Evolutionary conservation across 805 yeast genomes (phyloP), one percentile per base, ranked within the genome.

Genomic region (Yarrowia alimentaria): DNA sequence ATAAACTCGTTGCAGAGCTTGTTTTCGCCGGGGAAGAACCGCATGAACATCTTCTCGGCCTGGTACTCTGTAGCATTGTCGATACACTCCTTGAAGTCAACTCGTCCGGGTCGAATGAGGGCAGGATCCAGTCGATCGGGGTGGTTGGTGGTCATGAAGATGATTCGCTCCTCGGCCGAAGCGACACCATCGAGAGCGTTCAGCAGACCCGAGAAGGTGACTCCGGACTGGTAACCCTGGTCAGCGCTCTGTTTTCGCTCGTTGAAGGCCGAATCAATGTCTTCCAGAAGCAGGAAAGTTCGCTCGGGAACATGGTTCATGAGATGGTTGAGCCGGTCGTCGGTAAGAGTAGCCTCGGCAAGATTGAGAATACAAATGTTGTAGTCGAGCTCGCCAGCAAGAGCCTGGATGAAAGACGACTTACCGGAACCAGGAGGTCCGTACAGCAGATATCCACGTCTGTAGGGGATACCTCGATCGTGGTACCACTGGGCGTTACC

Each of bases 381-480:
- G 66, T 93, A 93, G 67, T 93, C 97, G 60, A 93, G 72, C 56
- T 89, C 95, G 29, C 98, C 99, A 0, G 99, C 99, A 48, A 93
- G 70, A 0, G 99, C 97, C 65, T 91, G 98, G 51, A 93, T 91
- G 57, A 88, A 88, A 61, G 95, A 85, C 2, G 98, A 89, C 64
- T 93, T 93, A 53, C 99, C 99, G 57, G 91, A 81, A 1, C 99
- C 99, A 1, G 99, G 99, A 0, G 99, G 99, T 0, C 99, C 99
- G 66, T 86, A 91, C 21, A 93, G 70, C 45, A 93, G 71, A 61
- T 93, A 93, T 0, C 99, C 99, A 60, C 99, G 75, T 65, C 99
- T 76, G 64, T 93, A 93, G 0, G 99, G 99, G 48, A 93, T 93
- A n/a, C 99, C 99, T 54, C 99, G 73, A 54, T 87, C 86, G 56